Percentiles rank a stretch among this genome's conserved stretches.
These are phyloP conservation scores for Viola pubescens DNA, from an alignment of 441 rosid genomes.

Conservation along the genomic window DNA sequence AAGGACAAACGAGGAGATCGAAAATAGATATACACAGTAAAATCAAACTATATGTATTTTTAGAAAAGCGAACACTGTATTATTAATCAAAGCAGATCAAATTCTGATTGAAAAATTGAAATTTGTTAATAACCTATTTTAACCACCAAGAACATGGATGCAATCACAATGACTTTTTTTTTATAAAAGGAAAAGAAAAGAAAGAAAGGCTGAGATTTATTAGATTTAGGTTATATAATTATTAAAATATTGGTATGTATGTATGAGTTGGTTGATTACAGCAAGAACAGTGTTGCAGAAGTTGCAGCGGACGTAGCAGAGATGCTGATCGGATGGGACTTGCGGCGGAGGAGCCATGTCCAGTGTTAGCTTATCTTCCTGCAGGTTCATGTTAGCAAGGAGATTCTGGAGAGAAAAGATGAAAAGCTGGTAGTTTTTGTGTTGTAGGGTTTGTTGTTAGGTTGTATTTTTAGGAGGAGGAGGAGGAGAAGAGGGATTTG, in stretches of 20 bases:
- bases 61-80: too few relatives aligned
- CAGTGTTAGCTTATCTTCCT: conserved; percentile 60
- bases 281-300: conserved; percentile 98
- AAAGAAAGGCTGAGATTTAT: too few relatives aligned
- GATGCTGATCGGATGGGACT: conserved; percentile 39
- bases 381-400: conserved; percentile 35
- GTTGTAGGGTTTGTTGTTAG: neutral
- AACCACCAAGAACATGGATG: too few relatives aligned
- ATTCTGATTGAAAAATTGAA: too few relatives aligned
- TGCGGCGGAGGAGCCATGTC: conserved; percentile 47
- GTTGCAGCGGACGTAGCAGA: conserved; percentile 95
- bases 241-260: neutral
- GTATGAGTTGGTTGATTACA: conserved; percentile 22
- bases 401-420: neutral
- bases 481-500: too few relatives aligned
- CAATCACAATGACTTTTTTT: too few relatives aligned
- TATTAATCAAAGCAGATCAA: too few relatives aligned
- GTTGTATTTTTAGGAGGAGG: neutral
- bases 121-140: too few relatives aligned
- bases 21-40: too few relatives aligned
- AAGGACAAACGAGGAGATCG: too few relatives aligned
- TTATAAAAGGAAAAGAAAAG: too few relatives aligned
- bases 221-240: neutral
- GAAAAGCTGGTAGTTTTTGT: neutral
- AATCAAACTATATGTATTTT: too few relatives aligned